These are phyloP conservation scores for Saksenaea vasiformis DNA, from an alignment of 371 early-diverging fungal species.

Conservation along the genomic window DNA sequence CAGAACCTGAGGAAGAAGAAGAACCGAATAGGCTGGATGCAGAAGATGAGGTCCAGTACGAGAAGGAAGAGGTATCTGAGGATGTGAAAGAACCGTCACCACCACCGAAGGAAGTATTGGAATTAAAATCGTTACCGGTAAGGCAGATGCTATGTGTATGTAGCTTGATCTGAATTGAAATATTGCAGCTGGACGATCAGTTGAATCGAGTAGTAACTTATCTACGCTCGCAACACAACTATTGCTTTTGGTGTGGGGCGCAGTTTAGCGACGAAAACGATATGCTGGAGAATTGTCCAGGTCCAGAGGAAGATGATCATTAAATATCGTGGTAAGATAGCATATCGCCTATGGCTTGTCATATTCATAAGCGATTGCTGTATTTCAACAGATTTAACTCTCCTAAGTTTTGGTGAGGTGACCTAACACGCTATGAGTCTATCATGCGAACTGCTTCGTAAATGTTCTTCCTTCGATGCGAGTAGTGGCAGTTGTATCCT, in stretches of 20 bases:
- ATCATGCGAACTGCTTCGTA: too few species aligned
- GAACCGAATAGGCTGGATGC: conserved; percentile 9
- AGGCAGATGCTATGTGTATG: background rate
- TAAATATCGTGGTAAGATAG: conserved; percentile 8
- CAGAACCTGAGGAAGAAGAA: conserved; percentile 8
- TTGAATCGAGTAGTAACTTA: conserved; percentile 45
- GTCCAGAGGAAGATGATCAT: conserved; percentile 61
- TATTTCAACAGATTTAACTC: too few species aligned
- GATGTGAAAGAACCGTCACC: conserved; percentile 18
- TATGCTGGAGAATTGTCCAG: conserved; percentile 59
- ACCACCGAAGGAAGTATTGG: conserved; percentile 28
- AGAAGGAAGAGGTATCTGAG: conserved; percentile 17
- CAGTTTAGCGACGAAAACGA: conserved; percentile 54
- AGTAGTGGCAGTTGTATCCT: too few species aligned
- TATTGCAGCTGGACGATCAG: conserved; percentile 31
- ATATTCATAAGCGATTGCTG: too few species aligned
- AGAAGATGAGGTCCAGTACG: conserved; percentile 13
- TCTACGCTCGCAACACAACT: conserved; percentile 52
- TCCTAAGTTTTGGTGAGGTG: too few species aligned
- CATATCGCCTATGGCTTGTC: too few species aligned
- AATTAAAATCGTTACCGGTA: conserved; percentile 26
- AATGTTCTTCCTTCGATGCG: too few species aligned
- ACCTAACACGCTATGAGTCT: too few species aligned
- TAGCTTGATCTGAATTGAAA: background rate
- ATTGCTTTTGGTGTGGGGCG: conserved; percentile 72